These are phyloP conservation scores for Citrus maxima DNA, from an alignment of 345 rosid species.

Conservation along the genomic window DNA sequence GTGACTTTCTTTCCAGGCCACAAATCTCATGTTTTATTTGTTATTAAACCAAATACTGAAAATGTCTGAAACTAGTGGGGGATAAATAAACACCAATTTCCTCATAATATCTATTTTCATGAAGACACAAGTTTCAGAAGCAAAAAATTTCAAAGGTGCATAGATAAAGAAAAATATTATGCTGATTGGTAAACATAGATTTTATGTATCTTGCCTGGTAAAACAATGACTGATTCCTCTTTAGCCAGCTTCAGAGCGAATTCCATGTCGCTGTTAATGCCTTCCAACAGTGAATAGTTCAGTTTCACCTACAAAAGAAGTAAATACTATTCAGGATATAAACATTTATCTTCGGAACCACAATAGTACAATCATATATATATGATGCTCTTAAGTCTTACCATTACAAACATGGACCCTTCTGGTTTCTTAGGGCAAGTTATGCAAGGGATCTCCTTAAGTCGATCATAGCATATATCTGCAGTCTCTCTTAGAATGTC, in stretches of 20 bases:
- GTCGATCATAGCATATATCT: slow-evolving; percentile 40
- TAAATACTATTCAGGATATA: not conserved
- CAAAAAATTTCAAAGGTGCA: not conserved
- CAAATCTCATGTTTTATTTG: too few relatives aligned
- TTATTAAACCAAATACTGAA: too few relatives aligned
- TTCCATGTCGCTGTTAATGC: slow-evolving; percentile 54
- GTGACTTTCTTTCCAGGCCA: too few relatives aligned
- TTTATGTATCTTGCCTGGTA: slow-evolving; percentile 45
- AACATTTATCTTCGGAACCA: too few relatives aligned
- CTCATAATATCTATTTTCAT: too few relatives aligned
- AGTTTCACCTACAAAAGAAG: slow-evolving; percentile 42
- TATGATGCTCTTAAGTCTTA: slow-evolving; percentile 4
- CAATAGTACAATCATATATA: not conserved
- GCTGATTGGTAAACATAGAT: too few relatives aligned
- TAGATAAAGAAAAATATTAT: too few relatives aligned
- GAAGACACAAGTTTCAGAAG: not conserved
- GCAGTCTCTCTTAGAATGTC: slow-evolving; percentile 44
- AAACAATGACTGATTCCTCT: slow-evolving; percentile 72
- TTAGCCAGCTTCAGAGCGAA: slow-evolving; percentile 59
- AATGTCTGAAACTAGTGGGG: too few relatives aligned
- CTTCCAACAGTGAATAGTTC: slow-evolving; percentile 50
- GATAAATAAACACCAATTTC: too few relatives aligned
- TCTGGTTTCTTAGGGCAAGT: slow-evolving; percentile 62
- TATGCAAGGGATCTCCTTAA: slow-evolving; percentile 60
- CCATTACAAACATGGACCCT: slow-evolving; percentile 71